phyloP scores from a whole-genome alignment of 2,329 filamentous ascomycete species.

The Aphanocladium album region DNA sequence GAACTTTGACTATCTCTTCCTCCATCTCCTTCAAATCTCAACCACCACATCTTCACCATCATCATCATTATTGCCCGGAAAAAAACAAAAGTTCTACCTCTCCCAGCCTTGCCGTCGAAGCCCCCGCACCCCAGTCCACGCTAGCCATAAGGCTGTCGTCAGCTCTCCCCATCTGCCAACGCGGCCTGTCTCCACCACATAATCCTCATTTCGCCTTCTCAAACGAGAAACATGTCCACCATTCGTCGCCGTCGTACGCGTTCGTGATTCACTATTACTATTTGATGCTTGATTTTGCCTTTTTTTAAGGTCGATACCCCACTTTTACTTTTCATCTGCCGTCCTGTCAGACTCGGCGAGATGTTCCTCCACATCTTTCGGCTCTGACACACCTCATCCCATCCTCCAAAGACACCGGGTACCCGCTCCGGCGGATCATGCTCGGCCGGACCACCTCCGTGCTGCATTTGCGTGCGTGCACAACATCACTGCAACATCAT shows the following conservation, averaged over 20 bases:
- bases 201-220: background rate
- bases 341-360: background rate
- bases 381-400: too few relatives aligned
- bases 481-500: background rate
- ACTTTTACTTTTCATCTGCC: background rate
- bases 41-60: background rate
- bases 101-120: background rate
- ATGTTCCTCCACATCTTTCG: background rate
- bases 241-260: background rate
- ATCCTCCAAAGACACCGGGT: background rate
- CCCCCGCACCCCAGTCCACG: slow-evolving; percentile 5
- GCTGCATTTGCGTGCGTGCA: background rate
- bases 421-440: slow-evolving; percentile 2
- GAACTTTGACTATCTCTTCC: too few relatives aligned
- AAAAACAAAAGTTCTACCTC: background rate
- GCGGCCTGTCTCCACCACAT: slow-evolving; percentile 7
- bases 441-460: background rate
- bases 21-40: too few relatives aligned
- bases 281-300: background rate
- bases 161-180: slow-evolving; percentile 4
- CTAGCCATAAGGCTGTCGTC: slow-evolving; percentile 13
- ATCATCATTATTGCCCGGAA: background rate
- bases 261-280: background rate
- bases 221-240: background rate
- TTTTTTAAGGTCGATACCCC: background rate